Base-by-base conservation (phyloP, 73 alveolate genomes). In the Paramecium octaurelia region DNA sequence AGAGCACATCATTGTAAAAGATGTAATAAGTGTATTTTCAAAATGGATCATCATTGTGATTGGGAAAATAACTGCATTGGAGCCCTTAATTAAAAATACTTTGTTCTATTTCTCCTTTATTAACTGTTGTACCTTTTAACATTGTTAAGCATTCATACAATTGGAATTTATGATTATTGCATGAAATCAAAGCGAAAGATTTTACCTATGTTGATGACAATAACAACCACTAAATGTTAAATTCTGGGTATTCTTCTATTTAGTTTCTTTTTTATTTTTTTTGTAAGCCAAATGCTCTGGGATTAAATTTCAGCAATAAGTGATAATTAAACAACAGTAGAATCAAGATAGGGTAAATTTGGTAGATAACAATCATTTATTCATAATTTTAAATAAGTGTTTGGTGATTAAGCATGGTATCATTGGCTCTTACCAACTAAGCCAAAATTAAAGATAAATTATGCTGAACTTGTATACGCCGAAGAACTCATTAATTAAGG, bases 31-130 rank as follows among this genome's bases (percentile, higher is more conserved):
- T 64, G 98, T 83, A 97, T 96, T 75, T 93, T 93, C 59, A 95
- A 95, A 93, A 95, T 95, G 97, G 99, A 96, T 92, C 99, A 96
- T 88, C 69, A 54, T 54, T 96, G 99, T 89, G 97, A 96, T 50
- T 96, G 99, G 99, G 94, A 87, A 42, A 94, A 96, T 87, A 96
- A 96, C 58, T 96, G 99, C 31, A 90, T 96, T 24, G 99, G 99
- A 27, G 92, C 92, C 36, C 80, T 90, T 91, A 96, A 96, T 73
- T 84, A 97, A 92, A 96, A 96, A 91, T 96, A 95, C 85, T 96
- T 96, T 84, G 59, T 96, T 58, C 96, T 95, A 29, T 87, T 96
- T 69, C 88, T 96, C 16, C 34, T 96, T 18, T 94, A 96, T 70
- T 69, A 85, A 18, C 91, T 64, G 29, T 24, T 90, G 12, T 71